Conservation (phyloP, 1,139 yeast species). For the Hyphopichia pseudoburtonii region DNA sequence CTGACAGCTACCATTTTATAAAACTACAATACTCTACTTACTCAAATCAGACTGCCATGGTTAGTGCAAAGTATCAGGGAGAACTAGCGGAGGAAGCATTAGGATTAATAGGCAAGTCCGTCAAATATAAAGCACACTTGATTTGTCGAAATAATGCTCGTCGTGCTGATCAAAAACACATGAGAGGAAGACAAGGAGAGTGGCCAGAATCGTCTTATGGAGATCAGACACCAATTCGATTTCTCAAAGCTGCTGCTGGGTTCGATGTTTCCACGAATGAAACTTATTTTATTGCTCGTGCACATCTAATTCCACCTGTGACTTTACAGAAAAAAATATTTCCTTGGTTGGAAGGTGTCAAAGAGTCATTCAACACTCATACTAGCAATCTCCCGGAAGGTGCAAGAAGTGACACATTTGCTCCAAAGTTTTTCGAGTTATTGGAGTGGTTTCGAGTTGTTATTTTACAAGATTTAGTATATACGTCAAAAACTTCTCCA, state of each 20-base stretch:
- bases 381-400: background rate
- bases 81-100: background rate
- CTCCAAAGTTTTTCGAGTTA: conserved; percentile 1
- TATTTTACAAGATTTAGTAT: conserved; percentile 8
- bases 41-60: background rate
- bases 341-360: conserved; percentile 8
- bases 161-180: background rate
- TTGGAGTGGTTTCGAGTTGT: conserved; percentile 6
- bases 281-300: conserved; percentile 6
- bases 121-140: conserved; percentile 3
- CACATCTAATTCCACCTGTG: conserved; percentile 3
- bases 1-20: background rate
- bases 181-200: background rate
- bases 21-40: conserved; percentile 2
- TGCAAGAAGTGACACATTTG: background rate
- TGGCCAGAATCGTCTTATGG: background rate
- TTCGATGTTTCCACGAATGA: conserved; percentile 2
- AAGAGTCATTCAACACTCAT: background rate
- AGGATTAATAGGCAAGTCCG: background rate
- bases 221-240: background rate
- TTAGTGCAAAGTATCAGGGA: background rate
- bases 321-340: conserved; percentile 6
- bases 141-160: conserved; percentile 3
- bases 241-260: conserved; percentile 2
- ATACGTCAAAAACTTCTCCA: conserved; percentile 1